phyloP scores from a whole-genome alignment of 306 rosid species.

The Corylus heterophylla region DNA sequence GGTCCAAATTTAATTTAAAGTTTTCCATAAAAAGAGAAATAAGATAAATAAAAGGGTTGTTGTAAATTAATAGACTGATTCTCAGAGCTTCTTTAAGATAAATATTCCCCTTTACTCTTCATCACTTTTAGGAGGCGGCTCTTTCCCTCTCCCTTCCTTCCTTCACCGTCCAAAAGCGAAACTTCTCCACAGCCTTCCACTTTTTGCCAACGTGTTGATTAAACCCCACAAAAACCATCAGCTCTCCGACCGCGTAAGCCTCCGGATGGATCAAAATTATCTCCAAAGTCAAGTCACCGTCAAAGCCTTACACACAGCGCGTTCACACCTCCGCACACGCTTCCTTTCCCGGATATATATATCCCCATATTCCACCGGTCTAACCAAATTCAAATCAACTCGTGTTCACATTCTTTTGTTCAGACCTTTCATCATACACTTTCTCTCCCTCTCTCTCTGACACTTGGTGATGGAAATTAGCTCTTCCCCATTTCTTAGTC shows the following conservation, averaged over 20 bases:
- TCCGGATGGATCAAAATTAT: background rate
- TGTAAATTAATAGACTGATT: no score
- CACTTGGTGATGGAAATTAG: slow-evolving; percentile 48
- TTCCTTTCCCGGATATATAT: slow-evolving; percentile 13
- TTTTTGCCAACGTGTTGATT: slow-evolving; percentile 18
- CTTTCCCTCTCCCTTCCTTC: slow-evolving; percentile 1
- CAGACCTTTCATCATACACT: slow-evolving; percentile 28
- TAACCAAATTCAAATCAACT: slow-evolving; percentile 5
- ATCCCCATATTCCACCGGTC: background rate
- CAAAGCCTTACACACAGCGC: slow-evolving; percentile 37
- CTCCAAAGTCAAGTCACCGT: slow-evolving; percentile 50
- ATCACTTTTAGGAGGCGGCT: background rate
- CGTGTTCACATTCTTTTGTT: slow-evolving; percentile 42
- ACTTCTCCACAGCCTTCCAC: slow-evolving; percentile 16
- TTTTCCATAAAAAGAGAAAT: no score
- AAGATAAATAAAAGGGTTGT: no score
- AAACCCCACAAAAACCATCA: background rate
- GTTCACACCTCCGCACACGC: slow-evolving; percentile 69
- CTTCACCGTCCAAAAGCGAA: slow-evolving; percentile 2
- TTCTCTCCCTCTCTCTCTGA: background rate
- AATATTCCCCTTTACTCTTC: no score
- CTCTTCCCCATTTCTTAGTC: slow-evolving; percentile 34
- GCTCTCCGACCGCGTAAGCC: slow-evolving; percentile 45
- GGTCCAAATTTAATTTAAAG: no score
- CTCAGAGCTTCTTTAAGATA: no score